These are phyloP conservation scores for Smittium culicis DNA, from an alignment of 371 early-diverging fungal species.

Conservation along the genomic window DNA sequence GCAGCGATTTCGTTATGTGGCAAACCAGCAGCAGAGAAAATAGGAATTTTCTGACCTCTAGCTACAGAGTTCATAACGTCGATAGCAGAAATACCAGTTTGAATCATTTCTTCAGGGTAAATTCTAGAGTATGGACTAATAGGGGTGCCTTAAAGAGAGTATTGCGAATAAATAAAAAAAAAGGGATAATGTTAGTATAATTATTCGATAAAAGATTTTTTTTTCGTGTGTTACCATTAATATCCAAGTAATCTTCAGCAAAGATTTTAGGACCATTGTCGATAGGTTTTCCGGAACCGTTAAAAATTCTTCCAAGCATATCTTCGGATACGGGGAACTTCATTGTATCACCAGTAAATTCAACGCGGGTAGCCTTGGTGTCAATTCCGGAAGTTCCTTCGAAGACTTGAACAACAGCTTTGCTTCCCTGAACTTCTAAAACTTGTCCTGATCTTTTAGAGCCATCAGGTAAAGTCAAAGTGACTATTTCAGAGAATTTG, in stretches of 20 bases:
- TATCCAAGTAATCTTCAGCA: constrained; percentile 97
- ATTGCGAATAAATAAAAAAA: background rate
- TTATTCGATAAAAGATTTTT: background rate
- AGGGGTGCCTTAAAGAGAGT: constrained; percentile 51
- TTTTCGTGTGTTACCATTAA: constrained; percentile 60
- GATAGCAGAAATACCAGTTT: constrained; percentile 99
- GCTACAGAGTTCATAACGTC: constrained; percentile 99
- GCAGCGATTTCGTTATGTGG: constrained; percentile 99
- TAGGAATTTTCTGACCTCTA: constrained; percentile 99
- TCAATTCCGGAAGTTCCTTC: constrained; percentile 99
- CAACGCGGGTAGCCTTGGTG: constrained; percentile 90
- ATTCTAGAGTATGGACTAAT: constrained; percentile 99
- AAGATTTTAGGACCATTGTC: constrained; percentile 99
- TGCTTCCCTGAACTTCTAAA: constrained; percentile 96
- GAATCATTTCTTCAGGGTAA: constrained; percentile 99
- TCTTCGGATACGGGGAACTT: constrained; percentile 99
- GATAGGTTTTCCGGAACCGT: constrained; percentile 98
- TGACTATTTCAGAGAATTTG: constrained; percentile 97
- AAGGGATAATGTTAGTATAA: background rate
- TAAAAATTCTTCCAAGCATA: constrained; percentile 98
- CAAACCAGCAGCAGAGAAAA: constrained; percentile 99
- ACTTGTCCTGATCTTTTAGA: constrained; percentile 95
- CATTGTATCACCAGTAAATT: constrained; percentile 95
- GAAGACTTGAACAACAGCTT: constrained; percentile 98
- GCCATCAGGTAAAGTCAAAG: constrained; percentile 95